Percentiles rank a stretch among this genome's conserved stretches.
Evolutionary conservation across 2,329 filamentous ascomycete genomes (phyloP).

Genomic region (Cryphonectria radicalis): DNA sequence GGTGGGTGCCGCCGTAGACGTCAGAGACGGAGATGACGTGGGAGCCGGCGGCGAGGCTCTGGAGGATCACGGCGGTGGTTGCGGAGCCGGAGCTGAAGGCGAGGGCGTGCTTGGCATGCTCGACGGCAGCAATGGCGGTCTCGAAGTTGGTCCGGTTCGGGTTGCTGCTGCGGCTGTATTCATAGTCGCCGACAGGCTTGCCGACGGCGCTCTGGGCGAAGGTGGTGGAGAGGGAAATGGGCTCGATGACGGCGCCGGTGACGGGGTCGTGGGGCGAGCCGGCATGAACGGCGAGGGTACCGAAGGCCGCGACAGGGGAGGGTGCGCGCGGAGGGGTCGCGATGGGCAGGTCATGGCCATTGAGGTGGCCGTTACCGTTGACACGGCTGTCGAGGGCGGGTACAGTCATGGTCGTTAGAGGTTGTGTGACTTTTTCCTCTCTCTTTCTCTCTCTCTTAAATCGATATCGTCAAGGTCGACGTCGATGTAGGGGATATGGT

Average conservation of each 20-base stretch:
- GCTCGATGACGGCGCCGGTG: conserved; percentile 93
- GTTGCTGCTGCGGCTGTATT: conserved; percentile 93
- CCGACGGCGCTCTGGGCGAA: conserved; percentile 92
- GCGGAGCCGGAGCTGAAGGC: conserved; percentile 95
- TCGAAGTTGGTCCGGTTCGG: conserved; percentile 97
- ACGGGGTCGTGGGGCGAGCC: conserved; percentile 87
- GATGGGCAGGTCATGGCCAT: conserved; percentile 39
- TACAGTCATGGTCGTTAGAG: conserved; percentile 17
- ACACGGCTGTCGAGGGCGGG: conserved; percentile 22
- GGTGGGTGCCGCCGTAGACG: conserved; percentile 96
- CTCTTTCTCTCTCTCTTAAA: neutral
- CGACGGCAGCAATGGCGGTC: conserved; percentile 84
- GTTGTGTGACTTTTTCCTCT: neutral
- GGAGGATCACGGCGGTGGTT: conserved; percentile 89
- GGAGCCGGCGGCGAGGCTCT: conserved; percentile 86
- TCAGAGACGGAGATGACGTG: conserved; percentile 97
- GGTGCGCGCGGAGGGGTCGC: conserved; percentile 75
- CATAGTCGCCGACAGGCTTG: conserved; percentile 83
- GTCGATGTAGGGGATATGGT: neutral
- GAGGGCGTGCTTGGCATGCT: conserved; percentile 89
- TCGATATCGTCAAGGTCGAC: neutral
- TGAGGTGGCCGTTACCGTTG: conserved; percentile 18
- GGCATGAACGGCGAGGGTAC: conserved; percentile 92
- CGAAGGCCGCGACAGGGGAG: conserved; percentile 80
- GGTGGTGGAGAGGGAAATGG: conserved; percentile 95